Evolutionary conservation across 164 flowering plant genomes (phyloP), one percentile per base, ranked within the genome.

Genomic region (Aristolochia fimbriata): DNA sequence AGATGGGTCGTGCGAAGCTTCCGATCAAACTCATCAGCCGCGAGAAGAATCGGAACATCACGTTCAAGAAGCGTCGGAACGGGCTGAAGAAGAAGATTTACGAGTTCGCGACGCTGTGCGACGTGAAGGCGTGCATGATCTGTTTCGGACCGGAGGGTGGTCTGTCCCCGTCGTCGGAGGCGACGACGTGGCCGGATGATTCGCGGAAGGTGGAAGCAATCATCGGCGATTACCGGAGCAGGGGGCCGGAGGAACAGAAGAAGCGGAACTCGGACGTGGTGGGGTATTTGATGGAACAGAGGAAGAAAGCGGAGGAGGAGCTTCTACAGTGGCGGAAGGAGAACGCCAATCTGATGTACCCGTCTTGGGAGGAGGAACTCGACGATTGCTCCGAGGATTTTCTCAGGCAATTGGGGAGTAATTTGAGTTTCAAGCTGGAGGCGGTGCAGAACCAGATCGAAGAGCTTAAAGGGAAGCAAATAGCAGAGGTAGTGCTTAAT

Each of bases 61-160:
- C 79, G 0, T 78, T 65, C 64, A 60, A 51, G 45, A 78, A 75
- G 59, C 51, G 79, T 58, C 66, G 68, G 37, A 62, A 56, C 25
- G 81, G 81, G 3, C 52, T 78, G 27, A 55, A 16, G 49, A 72
- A 72, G 68, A 77, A 74, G 57, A 19, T 60, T 0, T 24, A 47
- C 4, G 78, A 77, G 51, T 74, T 77, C 60, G 47, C 71, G 0
- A 70, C 68, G 6, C 75, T 80, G 0, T 81, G 88, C 15, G 72
- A 51, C 7, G 78, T 83, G 0, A 72, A 66, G 2, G 73, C 69
- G 0, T 76, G 78, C 69, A 47, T 83, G 70, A 78, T 83, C 53
- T 52, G 76, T 48, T 76, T 62, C 24, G 78, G 76, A 0, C 78
- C 83, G 1, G 24, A 37, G 5, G 46, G 25, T 2, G n/a, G n/a